Base-by-base conservation (phyloP, 768 basidiomycete genomes). In the Lentinula raphanica region DNA sequence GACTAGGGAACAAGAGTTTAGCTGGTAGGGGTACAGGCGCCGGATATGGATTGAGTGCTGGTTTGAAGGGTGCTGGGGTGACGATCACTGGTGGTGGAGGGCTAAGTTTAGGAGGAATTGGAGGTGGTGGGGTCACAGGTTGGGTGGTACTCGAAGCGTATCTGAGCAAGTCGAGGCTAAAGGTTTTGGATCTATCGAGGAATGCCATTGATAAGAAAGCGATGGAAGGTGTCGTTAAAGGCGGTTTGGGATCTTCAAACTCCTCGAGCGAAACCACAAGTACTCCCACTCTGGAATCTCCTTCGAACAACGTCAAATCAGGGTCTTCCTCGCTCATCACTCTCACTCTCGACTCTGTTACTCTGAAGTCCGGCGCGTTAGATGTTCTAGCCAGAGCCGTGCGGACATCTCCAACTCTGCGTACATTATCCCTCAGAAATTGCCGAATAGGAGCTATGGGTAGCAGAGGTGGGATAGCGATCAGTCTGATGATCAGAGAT, bases 1-100 rank as follows among this genome's bases (percentile, higher is more conserved):
- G 86, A 39, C 76, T 99, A 13, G 31, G 25, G 15, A 32, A 25
- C 54, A 92, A 92, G 66, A 69, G 80, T 0, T 71, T 80, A 6
- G 92, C 90, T 0, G 96, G 92, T 76, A 83, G 85, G 56, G 73
- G 97, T 15, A 92, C 90, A 11, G 84, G 88, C 8, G 98, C 91
- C 70, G 36, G 36, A 3, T 17, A n/a, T 19, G 36, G n/a, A 23
- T 23, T 53, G 4, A 23, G 35, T 13, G 35, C 32, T 27, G 50
- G 50, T 15, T 51, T 53, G 35, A 53, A 53, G 23, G 51, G 51
- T 38, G 13, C 49, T 12, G 49, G 48, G 9, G 6, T 7, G 25
- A 13, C 23, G 1, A 49, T 31, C 3, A 39, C n/a, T 17, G 21
- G 42, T 21, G 49, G 49, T 4, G 49, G 49, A 50, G 29, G 32